A percentile compares a stretch with the other conserved stretches of the same genome.
Conservation (phyloP, 2,329 filamentous ascomycete species). For the Colletotrichum filicis region DNA sequence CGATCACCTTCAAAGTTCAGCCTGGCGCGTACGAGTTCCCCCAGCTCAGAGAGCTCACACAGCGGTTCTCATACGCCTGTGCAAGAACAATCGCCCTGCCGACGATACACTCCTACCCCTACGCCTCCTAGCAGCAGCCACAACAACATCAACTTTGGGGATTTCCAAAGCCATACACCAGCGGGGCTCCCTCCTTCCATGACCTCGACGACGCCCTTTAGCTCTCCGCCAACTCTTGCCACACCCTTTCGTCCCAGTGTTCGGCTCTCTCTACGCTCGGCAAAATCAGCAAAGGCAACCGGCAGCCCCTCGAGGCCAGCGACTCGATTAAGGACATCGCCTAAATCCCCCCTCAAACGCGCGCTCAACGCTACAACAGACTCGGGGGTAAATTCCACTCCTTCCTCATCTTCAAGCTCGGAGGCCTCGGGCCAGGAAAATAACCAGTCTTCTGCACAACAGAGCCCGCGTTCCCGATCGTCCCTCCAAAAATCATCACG, state of each 20-base stretch:
- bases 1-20: slow-evolving; percentile 93
- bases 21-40: slow-evolving; percentile 62
- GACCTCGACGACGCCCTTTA: slow-evolving; percentile 44
- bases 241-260: slow-evolving; percentile 75
- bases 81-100: slow-evolving; percentile 56
- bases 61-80: slow-evolving; percentile 34
- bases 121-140: slow-evolving; percentile 38
- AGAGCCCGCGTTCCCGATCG: slow-evolving; percentile 55
- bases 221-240: slow-evolving; percentile 58
- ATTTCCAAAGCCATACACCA: slow-evolving; percentile 41
- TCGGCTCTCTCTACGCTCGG: slow-evolving; percentile 73
- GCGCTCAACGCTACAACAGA: slow-evolving; percentile 77
- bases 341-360: slow-evolving; percentile 84
- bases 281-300: slow-evolving; percentile 68
- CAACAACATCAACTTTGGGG: slow-evolving; percentile 45
- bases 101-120: slow-evolving; percentile 45
- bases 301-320: slow-evolving; percentile 63
- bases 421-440: slow-evolving; percentile 58
- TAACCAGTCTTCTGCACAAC: slow-evolving; percentile 45
- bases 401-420: slow-evolving; percentile 64
- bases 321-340: slow-evolving; percentile 75
- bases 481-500: slow-evolving; percentile 60
- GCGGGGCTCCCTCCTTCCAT: slow-evolving; percentile 39
- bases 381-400: slow-evolving; percentile 61
- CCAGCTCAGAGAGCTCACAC: slow-evolving; percentile 60